Conservation (phyloP, 106 monocot species). For the Apostasia shenzhenica region DNA sequence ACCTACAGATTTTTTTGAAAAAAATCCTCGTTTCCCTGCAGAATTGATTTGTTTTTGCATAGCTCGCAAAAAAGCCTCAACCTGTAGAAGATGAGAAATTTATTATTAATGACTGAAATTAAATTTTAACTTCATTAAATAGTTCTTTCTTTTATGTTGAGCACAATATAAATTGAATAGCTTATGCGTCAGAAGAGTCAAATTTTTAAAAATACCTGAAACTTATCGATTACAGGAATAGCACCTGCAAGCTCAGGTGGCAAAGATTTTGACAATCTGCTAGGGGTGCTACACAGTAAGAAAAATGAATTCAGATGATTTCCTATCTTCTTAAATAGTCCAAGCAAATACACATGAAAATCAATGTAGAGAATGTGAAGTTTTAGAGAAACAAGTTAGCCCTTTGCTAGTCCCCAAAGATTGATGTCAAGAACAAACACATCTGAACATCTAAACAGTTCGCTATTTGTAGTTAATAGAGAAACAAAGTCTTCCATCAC, state of each 20-base stretch:
- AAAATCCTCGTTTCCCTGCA: slow-evolving; percentile 90
- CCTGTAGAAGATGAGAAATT: slow-evolving; percentile 24
- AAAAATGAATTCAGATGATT: not conserved
- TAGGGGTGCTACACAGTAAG: slow-evolving; percentile 59
- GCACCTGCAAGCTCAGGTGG: slow-evolving; percentile 79
- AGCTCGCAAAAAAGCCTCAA: slow-evolving; percentile 82
- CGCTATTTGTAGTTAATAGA: no score
- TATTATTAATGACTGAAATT: not conserved
- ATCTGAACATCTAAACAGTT: no score
- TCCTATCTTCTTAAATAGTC: not conserved
- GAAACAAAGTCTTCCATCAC: no score
- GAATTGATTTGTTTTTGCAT: slow-evolving; percentile 98
- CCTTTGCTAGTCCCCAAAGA: not conserved
- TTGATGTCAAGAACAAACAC: not conserved
- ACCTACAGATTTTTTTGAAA: slow-evolving; percentile 79
- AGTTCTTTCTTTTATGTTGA: not conserved
- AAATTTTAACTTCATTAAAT: slow-evolving; percentile 1
- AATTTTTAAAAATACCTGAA: slow-evolving; percentile 65
- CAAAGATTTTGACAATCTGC: slow-evolving; percentile 65
- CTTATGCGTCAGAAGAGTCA: not conserved
- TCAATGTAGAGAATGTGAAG: not conserved
- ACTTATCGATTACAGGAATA: slow-evolving; percentile 81
- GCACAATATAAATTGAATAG: not conserved
- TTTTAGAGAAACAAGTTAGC: not conserved
- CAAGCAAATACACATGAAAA: not conserved